Evolutionary conservation across 129 eudicot genomes (phyloP), one percentile per base, ranked within the genome.

Genomic region (Chrysanthemum seticuspe): DNA sequence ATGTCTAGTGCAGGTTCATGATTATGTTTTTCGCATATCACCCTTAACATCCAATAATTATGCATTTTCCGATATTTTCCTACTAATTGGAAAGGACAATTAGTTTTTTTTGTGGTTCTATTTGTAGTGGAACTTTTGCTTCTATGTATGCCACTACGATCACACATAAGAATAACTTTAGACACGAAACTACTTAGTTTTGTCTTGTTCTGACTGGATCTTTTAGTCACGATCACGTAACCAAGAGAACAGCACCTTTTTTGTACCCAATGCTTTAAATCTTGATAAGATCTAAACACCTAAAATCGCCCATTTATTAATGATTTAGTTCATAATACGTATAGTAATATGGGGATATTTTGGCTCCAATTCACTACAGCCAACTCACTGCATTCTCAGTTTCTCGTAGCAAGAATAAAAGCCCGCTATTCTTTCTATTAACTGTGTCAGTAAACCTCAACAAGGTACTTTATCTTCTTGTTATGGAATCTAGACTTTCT

Each of bases 1-100:
- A 76, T 25, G 4, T 67, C 13, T 19, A 6, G 58, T 54, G 79
- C 16, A 66, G 74, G 79, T 54, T 75, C 79, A 65, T 66, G 79
- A 67, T 75, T 67, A 65, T 75, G 79, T 21, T 65, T 13, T 34
- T 67, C 73, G 45, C 79, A 75, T 55, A 65, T 21, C 67, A 75
- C 66, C 56, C 57, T 55, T 55, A 65, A 19, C 11, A 48, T 75
- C 73, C 79, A 75, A 66, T 6, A 31, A 13, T 14, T 29, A 75
- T 53, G n/a, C 73, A 1, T 10, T 27, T 54, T 53, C 55, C 11
- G n/a, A 44, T 66, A 19, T 21, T 75, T 57, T 67, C 67, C 73
- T 6, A 13, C 73, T 65, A 65, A 45, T 40, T 36, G 14, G 13
- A 73, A 73, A 25, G 69, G 77, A n/a, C 77, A 73, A 9, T 73